Conservation (phyloP, 148 eudicot genomes). For the Gaultheria prostrata region DNA sequence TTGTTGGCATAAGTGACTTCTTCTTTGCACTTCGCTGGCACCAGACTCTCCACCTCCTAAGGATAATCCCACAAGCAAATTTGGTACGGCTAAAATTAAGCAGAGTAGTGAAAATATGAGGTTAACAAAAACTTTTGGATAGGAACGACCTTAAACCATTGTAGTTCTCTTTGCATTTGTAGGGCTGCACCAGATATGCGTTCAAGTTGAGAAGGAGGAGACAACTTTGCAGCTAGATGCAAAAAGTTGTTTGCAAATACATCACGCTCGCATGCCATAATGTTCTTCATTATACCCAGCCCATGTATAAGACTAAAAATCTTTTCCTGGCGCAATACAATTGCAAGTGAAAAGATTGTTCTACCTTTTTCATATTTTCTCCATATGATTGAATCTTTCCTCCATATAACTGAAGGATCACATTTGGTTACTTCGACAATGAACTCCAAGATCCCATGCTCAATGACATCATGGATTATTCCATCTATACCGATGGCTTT, state of each 20-base stretch:
- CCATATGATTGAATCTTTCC: neutral
- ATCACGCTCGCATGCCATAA: neutral
- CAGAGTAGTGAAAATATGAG: neutral
- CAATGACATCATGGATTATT: neutral
- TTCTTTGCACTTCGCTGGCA: constrained; percentile 21
- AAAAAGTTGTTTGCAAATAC: neutral
- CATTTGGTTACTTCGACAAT: neutral
- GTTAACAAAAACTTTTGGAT: neutral
- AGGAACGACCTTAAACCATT: constrained; percentile 13
- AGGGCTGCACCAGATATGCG: constrained; percentile 18
- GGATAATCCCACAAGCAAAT: neutral
- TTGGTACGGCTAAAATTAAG: neutral
- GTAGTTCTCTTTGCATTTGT: constrained; percentile 22
- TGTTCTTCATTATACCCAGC: neutral
- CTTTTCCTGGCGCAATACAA: constrained; percentile 12
- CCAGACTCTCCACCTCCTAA: constrained; percentile 31
- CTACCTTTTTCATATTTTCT: constrained; percentile 9
- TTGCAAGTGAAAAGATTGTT: constrained; percentile 17
- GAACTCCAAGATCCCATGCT: neutral
- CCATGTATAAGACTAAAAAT: constrained; percentile 17
- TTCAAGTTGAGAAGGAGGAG: constrained; percentile 7
- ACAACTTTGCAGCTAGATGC: constrained; percentile 17
- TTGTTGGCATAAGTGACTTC: neutral
- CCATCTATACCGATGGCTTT: neutral
- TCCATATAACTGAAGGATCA: constrained; percentile 3